Evolutionary conservation across 2,329 filamentous ascomycete species (phyloP), one percentile per base, ranked within the genome.

Genomic region (Botrytis medusae): DNA sequence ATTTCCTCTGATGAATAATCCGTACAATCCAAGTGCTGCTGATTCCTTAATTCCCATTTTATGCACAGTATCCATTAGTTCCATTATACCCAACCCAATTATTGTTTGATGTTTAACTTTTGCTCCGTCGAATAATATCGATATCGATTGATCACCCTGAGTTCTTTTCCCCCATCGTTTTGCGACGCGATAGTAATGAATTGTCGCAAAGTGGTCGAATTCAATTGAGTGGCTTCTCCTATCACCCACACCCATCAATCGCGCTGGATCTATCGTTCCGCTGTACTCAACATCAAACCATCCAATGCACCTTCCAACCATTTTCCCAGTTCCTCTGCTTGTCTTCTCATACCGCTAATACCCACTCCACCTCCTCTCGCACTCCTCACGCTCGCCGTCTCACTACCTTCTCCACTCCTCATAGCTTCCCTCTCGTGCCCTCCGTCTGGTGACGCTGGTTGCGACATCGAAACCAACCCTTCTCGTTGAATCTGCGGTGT

Each of bases 321-420:
- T 40, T 40, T 59, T 25, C 70, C 70, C 37, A 72, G 46, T 44
- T 67, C 70, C 5, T 68, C 70, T n/a, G 54, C 70, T 22, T 72
- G 70, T 57, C 70, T 72, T 51, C 70, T 72, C 61, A 72, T 68
- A 8, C 70, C 51, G 22, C 46, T 59, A 16, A 72, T 72, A 1
- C 70, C 70, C 42, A 57, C 46, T 16, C 70, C 70, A 32, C 59
- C 59, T 29, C 69, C 69, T 46, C 48, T 68, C 22, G 54, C 62
- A 68, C 61, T 68, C 29, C 70, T 67, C 51, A 72, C 32, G 60
- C 70, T 72, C 51, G 48, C 70, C 22, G 70, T 72, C 51, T 72
- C 70, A 34, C 70, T 59, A 9, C 61, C 70, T 44, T 54, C 69
- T 10, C 69, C 69, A 22, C 42, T 42, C 34, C 57, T 42, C 8